Percentiles rank a stretch among this genome's conserved stretches.
Conservation (phyloP, 1,284 basidiomycete species). For the Xerocomus minutiporus region DNA sequence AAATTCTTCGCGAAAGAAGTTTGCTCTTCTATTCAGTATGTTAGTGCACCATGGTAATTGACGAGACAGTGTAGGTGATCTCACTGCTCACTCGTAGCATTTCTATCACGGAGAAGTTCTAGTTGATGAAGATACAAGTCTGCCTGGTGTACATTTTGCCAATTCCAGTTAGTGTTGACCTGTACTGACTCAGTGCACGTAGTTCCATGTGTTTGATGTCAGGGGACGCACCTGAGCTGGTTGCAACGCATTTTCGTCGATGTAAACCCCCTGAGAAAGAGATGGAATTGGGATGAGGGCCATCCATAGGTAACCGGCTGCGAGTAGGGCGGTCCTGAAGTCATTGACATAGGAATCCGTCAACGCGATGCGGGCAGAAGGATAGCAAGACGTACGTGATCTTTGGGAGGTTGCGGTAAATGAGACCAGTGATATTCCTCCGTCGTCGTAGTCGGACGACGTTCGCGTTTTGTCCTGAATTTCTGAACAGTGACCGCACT, state of each 20-base stretch:
- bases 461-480: conserved; percentile 13
- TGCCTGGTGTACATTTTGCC: conserved; percentile 82
- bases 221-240: conserved; percentile 68
- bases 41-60: conserved; percentile 2
- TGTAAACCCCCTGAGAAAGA: conserved; percentile 70
- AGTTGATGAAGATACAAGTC: conserved; percentile 72
- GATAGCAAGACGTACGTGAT: conserved; percentile 30
- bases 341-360: background rate
- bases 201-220: background rate
- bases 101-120: conserved; percentile 57
- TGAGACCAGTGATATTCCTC: conserved; percentile 10
- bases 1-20: conserved; percentile 57
- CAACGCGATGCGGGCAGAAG: background rate
- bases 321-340: conserved; percentile 51
- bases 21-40: conserved; percentile 51
- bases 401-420: conserved; percentile 23
- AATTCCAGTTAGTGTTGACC: conserved; percentile 86
- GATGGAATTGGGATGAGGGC: conserved; percentile 59
- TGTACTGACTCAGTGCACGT: conserved; percentile 30
- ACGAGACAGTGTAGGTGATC: conserved; percentile 27
- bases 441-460: conserved; percentile 29
- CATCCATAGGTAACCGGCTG: conserved; percentile 73
- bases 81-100: conserved; percentile 69
- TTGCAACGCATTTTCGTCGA: conserved; percentile 91
- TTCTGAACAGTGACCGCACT: conserved; percentile 18